These are phyloP conservation scores for Gyromitra esculenta DNA, from an alignment of 2,329 filamentous ascomycete genomes.

Conservation along the genomic window DNA sequence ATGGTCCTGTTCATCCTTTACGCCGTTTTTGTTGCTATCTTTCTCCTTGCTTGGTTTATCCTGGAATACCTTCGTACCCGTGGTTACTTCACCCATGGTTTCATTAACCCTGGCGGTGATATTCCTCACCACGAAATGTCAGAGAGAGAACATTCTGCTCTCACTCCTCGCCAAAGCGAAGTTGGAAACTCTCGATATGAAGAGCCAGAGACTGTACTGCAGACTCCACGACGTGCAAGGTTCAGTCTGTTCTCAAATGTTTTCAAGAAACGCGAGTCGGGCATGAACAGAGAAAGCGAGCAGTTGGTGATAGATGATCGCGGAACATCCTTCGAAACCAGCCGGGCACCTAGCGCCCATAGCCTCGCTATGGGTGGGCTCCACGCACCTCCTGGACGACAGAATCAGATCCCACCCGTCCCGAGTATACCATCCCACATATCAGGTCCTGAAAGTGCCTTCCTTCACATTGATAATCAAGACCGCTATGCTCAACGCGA, in stretches of 20 bases:
- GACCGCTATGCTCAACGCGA: constrained; percentile 43
- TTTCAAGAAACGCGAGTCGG: constrained; percentile 42
- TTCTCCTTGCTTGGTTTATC: constrained; percentile 81
- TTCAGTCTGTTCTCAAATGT: constrained; percentile 47
- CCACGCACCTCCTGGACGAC: constrained; percentile 48
- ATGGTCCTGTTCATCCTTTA: constrained; percentile 85
- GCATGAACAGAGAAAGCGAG: constrained; percentile 46
- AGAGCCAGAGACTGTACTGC: constrained; percentile 27
- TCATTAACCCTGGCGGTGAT: constrained; percentile 17
- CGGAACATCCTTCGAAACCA: constrained; percentile 53
- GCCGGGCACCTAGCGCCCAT: constrained; percentile 52
- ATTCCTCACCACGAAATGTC: constrained; percentile 48
- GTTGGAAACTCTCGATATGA: constrained; percentile 34
- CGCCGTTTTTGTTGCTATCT: constrained; percentile 76
- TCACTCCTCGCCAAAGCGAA: constrained; percentile 32
- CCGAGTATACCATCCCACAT: constrained; percentile 49
- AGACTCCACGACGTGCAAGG: constrained; percentile 44
- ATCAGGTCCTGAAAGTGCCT: constrained; percentile 16
- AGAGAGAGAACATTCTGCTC: constrained; percentile 33
- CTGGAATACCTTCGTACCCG: constrained; percentile 69
- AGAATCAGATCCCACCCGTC: constrained; percentile 50
- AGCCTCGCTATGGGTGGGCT: constrained; percentile 51
- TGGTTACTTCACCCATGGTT: constrained; percentile 49
- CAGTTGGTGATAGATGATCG: constrained; percentile 46
- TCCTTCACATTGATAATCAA: constrained; percentile 44